These are phyloP conservation scores for Coprinopsis strossmayeri DNA, from an alignment of 768 basidiomycete species.

Conservation along the genomic window DNA sequence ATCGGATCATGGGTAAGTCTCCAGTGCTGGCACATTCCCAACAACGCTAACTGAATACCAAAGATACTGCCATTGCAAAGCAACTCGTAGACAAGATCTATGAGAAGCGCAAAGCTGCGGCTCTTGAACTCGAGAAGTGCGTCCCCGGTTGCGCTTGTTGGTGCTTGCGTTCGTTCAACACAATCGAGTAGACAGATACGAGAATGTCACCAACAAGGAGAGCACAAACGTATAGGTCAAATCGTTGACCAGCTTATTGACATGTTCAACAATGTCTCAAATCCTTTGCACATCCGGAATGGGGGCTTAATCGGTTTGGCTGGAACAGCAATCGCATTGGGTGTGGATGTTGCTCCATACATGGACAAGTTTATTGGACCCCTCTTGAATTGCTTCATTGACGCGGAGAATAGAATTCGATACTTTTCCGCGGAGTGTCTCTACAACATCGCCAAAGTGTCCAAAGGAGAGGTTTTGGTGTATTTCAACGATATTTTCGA, in stretches of 20 bases:
- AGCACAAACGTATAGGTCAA: slow-evolving; percentile 71
- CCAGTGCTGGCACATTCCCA: background rate
- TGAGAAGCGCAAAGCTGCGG: slow-evolving; percentile 93
- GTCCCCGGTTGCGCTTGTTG: slow-evolving; percentile 11
- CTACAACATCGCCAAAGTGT: slow-evolving; percentile 97
- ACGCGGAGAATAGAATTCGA: slow-evolving; percentile 89
- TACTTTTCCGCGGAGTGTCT: slow-evolving; percentile 98
- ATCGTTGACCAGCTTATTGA: slow-evolving; percentile 94
- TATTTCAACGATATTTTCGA: slow-evolving; percentile 99
- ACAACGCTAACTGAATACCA: background rate
- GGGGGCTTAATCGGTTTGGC: slow-evolving; percentile 95
- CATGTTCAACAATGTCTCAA: slow-evolving; percentile 80
- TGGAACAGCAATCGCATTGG: slow-evolving; percentile 93
- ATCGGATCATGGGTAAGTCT: slow-evolving; percentile 3
- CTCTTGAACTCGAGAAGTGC: slow-evolving; percentile 93
- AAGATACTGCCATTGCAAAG: slow-evolving; percentile 70
- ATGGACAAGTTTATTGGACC: slow-evolving; percentile 91
- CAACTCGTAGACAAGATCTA: slow-evolving; percentile 92
- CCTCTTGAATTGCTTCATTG: slow-evolving; percentile 86
- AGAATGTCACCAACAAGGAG: slow-evolving; percentile 78
- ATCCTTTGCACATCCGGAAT: slow-evolving; percentile 85
- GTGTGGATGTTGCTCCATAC: slow-evolving; percentile 88
- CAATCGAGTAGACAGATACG: slow-evolving; percentile 59
- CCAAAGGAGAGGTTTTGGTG: slow-evolving; percentile 92
- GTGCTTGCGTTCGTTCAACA: background rate